phyloP scores from a whole-genome alignment of 2,329 filamentous ascomycete species.

The Aschersonia sp. region DNA sequence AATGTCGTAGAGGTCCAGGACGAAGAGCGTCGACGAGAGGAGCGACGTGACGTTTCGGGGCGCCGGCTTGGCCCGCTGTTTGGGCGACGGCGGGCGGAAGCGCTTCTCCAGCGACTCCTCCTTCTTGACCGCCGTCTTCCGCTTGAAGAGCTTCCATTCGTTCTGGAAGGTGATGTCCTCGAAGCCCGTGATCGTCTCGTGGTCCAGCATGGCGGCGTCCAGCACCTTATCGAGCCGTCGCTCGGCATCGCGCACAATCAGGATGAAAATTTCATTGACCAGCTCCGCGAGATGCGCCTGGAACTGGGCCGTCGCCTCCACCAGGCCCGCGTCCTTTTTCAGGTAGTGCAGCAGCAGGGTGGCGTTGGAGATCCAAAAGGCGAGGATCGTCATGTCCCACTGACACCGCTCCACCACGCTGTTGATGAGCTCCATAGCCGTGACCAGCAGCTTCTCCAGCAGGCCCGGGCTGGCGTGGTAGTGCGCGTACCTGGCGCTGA shows the following conservation, averaged over 20 bases:
- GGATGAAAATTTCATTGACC: conserved; percentile 95
- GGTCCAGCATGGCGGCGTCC: conserved; percentile 86
- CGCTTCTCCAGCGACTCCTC: conserved; percentile 82
- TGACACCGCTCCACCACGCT: conserved; percentile 89
- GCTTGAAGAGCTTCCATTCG: conserved; percentile 95
- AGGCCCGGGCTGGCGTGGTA: conserved; percentile 86
- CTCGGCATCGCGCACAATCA: conserved; percentile 93
- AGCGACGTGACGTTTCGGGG: conserved; percentile 92
- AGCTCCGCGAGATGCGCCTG: conserved; percentile 88
- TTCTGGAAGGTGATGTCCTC: conserved; percentile 96
- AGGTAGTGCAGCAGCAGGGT: conserved; percentile 91
- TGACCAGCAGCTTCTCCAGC: conserved; percentile 63
- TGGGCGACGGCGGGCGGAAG: conserved; percentile 83
- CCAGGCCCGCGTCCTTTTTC: conserved; percentile 78
- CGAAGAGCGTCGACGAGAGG: conserved; percentile 88
- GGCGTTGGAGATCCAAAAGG: conserved; percentile 97
- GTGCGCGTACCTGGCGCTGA: conserved; percentile 89
- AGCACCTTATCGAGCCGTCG: conserved; percentile 91
- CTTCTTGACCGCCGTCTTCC: conserved; percentile 69
- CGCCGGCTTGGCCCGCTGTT: conserved; percentile 79
- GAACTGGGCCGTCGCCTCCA: conserved; percentile 72
- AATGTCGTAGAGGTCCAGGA: conserved; percentile 95
- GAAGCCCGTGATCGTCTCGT: conserved; percentile 94
- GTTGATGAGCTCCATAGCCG: conserved; percentile 92
- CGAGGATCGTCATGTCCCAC: conserved; percentile 99